A percentile compares a stretch with the other conserved stretches of the same genome.
phyloP scores from a whole-genome alignment of 2,329 filamentous ascomycete species.

The Trichothecium roseum region DNA sequence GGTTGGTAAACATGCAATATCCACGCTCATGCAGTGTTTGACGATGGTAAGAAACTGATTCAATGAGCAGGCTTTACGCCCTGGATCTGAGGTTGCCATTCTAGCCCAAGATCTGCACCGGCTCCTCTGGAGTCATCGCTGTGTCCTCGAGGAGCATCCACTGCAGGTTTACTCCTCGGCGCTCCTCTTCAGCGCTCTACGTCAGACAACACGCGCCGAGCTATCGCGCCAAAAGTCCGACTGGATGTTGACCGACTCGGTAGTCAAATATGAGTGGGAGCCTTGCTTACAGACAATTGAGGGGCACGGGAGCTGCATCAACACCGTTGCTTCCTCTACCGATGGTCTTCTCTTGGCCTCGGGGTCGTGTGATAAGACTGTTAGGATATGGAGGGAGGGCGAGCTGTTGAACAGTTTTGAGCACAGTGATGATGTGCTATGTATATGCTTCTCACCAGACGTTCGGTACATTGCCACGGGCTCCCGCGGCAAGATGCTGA shows the following conservation, averaged over 20 bases:
- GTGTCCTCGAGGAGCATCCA: conserved; percentile 2
- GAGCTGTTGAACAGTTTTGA: too few species aligned
- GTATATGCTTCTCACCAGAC: too few species aligned
- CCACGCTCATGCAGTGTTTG: too few species aligned
- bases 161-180: conserved; percentile 6
- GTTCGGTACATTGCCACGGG: too few species aligned
- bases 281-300: conserved; percentile 3
- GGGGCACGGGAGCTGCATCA: conserved; percentile 1
- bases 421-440: too few species aligned
- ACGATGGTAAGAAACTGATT: too few species aligned
- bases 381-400: conserved; percentile 7
- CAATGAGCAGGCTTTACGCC: too few species aligned
- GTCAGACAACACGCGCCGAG: background rate
- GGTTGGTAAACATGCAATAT: too few species aligned
- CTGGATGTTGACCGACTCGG: background rate
- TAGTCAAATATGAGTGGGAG: background rate
- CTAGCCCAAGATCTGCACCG: too few species aligned
- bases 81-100: too few species aligned
- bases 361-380: conserved; percentile 5
- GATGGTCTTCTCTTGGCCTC: conserved; percentile 4
- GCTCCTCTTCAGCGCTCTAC: conserved; percentile 4
- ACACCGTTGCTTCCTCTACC: conserved; percentile 8
- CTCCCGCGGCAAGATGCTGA: too few species aligned
- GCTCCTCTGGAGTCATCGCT: too few species aligned
- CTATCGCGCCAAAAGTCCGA: background rate